Percentiles rank a stretch among this genome's conserved stretches.
phyloP scores from a whole-genome alignment of 2,329 filamentous ascomycete species.

The Tetracladium maxilliforme region DNA sequence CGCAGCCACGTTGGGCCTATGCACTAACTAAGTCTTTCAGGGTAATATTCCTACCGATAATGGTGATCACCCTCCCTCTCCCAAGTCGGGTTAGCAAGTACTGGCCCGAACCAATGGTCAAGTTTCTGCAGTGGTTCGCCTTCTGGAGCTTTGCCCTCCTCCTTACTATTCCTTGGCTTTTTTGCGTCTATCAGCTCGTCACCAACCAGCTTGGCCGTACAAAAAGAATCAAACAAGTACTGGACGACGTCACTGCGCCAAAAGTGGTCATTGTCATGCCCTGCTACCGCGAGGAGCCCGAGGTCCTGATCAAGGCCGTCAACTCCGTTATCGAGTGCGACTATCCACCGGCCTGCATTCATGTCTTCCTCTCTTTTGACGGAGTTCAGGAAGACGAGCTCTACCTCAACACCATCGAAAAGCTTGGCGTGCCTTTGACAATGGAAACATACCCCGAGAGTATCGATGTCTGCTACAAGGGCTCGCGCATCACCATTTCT shows the following conservation, averaged over 20 bases:
- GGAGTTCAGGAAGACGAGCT: slow-evolving; percentile 80
- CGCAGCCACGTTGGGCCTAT: slow-evolving; percentile 1
- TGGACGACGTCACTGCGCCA: slow-evolving; percentile 75
- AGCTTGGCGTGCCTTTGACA: slow-evolving; percentile 66
- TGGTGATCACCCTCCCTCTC: slow-evolving; percentile 83
- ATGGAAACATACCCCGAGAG: slow-evolving; percentile 72
- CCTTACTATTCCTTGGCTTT: slow-evolving; percentile 77
- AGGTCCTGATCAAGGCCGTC: slow-evolving; percentile 70
- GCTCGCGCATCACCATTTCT: slow-evolving; percentile 76
- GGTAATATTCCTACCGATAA: slow-evolving; percentile 64
- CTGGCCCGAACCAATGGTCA: slow-evolving; percentile 57
- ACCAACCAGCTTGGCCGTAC: slow-evolving; percentile 73
- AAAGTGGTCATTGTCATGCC: slow-evolving; percentile 97
- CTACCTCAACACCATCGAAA: slow-evolving; percentile 74
- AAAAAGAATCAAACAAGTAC: slow-evolving; percentile 67
- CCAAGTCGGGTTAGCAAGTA: slow-evolving; percentile 56
- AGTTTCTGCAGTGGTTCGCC: slow-evolving; percentile 78
- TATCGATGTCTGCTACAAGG: slow-evolving; percentile 77
- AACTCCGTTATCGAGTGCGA: slow-evolving; percentile 90
- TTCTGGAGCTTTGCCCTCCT: slow-evolving; percentile 87
- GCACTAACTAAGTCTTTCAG: not conserved
- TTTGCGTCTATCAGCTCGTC: slow-evolving; percentile 84
- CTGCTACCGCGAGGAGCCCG: slow-evolving; percentile 83
- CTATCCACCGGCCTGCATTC: slow-evolving; percentile 82
- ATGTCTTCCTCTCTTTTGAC: slow-evolving; percentile 92